phyloP scores from a whole-genome alignment of 2,329 filamentous ascomycete genomes.

The Aspergillus puulaauensis region DNA sequence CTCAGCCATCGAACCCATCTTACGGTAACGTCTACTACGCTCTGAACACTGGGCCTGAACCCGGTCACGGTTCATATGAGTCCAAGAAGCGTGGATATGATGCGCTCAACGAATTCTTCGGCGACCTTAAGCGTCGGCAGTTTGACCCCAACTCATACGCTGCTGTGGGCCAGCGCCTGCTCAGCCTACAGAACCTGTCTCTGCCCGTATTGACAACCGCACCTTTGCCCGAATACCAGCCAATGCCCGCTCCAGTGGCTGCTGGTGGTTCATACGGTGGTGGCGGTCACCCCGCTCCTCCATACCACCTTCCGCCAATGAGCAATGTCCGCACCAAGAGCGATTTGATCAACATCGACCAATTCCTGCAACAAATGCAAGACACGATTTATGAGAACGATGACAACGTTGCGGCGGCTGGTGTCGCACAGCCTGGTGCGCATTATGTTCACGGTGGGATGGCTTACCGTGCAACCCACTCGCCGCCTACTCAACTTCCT shows the following conservation, averaged over 20 bases:
- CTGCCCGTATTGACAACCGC: conserved; percentile 62
- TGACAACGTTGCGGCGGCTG: conserved; percentile 73
- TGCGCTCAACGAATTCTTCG: conserved; percentile 90
- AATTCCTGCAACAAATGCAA: conserved; percentile 94
- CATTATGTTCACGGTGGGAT: conserved; percentile 61
- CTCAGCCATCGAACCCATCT: conserved; percentile 55
- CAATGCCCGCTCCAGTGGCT: conserved; percentile 54
- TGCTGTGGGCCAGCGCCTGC: conserved; percentile 84
- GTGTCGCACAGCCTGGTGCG: conserved; percentile 71
- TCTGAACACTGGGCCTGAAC: conserved; percentile 64
- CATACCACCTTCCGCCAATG: conserved; percentile 84
- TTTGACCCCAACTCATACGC: conserved; percentile 88
- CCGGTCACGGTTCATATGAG: conserved; percentile 64
- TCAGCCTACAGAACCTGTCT: conserved; percentile 72
- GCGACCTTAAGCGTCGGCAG: conserved; percentile 84
- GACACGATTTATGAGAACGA: conserved; percentile 93
- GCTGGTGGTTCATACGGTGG: conserved; percentile 54
- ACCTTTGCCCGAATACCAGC: conserved; percentile 54
- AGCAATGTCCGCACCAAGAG: conserved; percentile 87
- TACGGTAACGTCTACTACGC: conserved; percentile 78
- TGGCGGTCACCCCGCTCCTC: conserved; percentile 67
- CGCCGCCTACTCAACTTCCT: conserved; percentile 49
- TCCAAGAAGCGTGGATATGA: conserved; percentile 82
- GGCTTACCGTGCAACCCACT: conserved; percentile 57
- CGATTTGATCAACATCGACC: conserved; percentile 90